These are phyloP conservation scores for Penicillium aurantiogriseum DNA, from an alignment of 2,329 filamentous ascomycete genomes.

Conservation along the genomic window DNA sequence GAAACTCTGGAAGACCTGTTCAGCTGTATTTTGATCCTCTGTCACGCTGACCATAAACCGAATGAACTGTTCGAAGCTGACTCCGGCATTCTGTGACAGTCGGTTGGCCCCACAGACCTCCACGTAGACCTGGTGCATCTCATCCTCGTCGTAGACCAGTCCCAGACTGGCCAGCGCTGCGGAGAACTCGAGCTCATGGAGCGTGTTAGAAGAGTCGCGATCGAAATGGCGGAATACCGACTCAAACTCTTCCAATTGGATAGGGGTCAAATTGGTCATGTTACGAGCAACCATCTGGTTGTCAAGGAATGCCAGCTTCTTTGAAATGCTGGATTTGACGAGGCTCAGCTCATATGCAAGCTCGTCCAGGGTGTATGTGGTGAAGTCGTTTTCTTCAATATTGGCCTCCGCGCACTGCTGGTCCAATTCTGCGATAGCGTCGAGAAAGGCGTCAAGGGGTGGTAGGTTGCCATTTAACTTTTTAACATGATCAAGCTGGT, in stretches of 20 bases:
- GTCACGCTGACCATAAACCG: slow-evolving; percentile 99
- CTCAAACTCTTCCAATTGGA: slow-evolving; percentile 97
- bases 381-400: slow-evolving; percentile 99
- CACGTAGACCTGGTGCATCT: slow-evolving; percentile 94
- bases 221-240: slow-evolving; percentile 98
- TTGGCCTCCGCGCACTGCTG: slow-evolving; percentile 92
- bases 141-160: slow-evolving; percentile 91
- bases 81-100: slow-evolving; percentile 63
- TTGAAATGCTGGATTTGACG: slow-evolving; percentile 87
- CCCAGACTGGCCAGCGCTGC: slow-evolving; percentile 93
- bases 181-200: slow-evolving; percentile 93
- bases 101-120: slow-evolving; percentile 67
- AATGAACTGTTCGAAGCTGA: slow-evolving; percentile 98
- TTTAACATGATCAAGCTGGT: slow-evolving; percentile 84
- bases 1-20: slow-evolving; percentile 98
- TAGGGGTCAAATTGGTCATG: slow-evolving; percentile 98
- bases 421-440: slow-evolving; percentile 81
- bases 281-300: slow-evolving; percentile 97
- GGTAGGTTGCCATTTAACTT: slow-evolving; percentile 80
- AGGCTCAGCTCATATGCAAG: slow-evolving; percentile 88
- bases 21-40: slow-evolving; percentile 96
- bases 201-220: slow-evolving; percentile 81
- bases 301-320: slow-evolving; percentile 94
- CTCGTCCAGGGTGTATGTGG: slow-evolving; percentile 98
- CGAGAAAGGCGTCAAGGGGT: slow-evolving; percentile 86